A percentile compares a stretch with the other conserved stretches of the same genome.
Conservation (phyloP, 352 stramenopile species). For the Phytopythium helicoides region DNA sequence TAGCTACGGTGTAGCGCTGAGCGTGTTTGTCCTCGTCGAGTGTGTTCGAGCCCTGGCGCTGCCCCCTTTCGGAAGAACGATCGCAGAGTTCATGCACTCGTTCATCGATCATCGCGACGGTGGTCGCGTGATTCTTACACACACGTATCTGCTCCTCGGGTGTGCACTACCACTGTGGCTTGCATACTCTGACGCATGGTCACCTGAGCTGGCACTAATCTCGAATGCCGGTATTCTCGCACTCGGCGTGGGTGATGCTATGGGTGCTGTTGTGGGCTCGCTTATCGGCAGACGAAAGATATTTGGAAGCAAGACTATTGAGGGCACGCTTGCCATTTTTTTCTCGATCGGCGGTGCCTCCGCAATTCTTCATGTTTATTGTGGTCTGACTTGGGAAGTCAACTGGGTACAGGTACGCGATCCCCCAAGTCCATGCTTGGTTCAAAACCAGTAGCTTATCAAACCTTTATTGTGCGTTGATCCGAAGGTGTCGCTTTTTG, state of each 20-base stretch:
- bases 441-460: too few relatives aligned
- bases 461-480: slow-evolving; percentile 5
- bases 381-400: slow-evolving; percentile 15
- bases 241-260: slow-evolving; percentile 71
- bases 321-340: slow-evolving; percentile 60
- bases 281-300: slow-evolving; percentile 41
- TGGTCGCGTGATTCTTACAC: slow-evolving; percentile 65
- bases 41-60: slow-evolving; percentile 61
- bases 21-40: slow-evolving; percentile 66
- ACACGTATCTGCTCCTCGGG: slow-evolving; percentile 76
- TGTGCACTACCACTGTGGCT: slow-evolving; percentile 78
- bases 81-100: slow-evolving; percentile 59
- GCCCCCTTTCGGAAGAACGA: slow-evolving; percentile 43
- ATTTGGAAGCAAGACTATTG: slow-evolving; percentile 64
- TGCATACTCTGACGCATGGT: slow-evolving; percentile 3
- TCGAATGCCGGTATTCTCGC: slow-evolving; percentile 70
- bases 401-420: slow-evolving; percentile 37
- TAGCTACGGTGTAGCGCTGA: slow-evolving; percentile 77
- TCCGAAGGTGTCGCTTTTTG: slow-evolving; percentile 23
- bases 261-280: slow-evolving; percentile 67
- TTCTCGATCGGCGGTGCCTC: slow-evolving; percentile 56
- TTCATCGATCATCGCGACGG: slow-evolving; percentile 80
- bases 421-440: neutral
- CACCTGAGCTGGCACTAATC: slow-evolving; percentile 17
- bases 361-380: slow-evolving; percentile 45